phyloP scores from a whole-genome alignment of 345 rosid species.

The Eucalyptus pauciflora region DNA sequence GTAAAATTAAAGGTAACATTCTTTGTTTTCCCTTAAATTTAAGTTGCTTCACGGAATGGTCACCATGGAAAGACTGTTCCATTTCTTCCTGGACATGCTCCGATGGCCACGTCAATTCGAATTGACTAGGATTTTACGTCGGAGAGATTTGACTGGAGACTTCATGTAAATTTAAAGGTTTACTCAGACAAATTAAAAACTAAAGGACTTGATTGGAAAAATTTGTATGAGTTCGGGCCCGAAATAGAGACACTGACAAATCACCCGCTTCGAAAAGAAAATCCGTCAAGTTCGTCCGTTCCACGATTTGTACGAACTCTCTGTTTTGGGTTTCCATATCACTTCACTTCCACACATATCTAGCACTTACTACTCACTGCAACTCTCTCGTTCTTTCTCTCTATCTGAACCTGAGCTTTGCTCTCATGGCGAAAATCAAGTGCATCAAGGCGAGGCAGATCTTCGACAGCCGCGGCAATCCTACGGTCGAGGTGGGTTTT shows the following conservation, averaged over 20 bases:
- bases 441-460: slow-evolving; percentile 55
- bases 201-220: not conserved
- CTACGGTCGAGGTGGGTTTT: slow-evolving; percentile 49
- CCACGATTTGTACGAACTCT: not conserved
- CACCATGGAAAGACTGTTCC: not conserved
- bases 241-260: not conserved
- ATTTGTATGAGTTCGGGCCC: not conserved
- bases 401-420: not conserved
- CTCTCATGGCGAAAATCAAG: slow-evolving; percentile 17
- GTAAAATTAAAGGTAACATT: not conserved
- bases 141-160: not conserved
- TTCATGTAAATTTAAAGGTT: not conserved
- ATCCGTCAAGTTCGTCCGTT: not conserved
- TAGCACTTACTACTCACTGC: not conserved
- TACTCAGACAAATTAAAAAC: not conserved
- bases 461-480: slow-evolving; percentile 73
- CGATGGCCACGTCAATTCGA: not conserved
- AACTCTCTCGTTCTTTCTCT: not conserved
- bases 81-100: not conserved
- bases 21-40: not conserved
- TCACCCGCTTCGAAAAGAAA: not conserved
- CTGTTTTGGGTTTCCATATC: not conserved
- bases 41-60: not conserved
- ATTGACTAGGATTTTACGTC: not conserved
- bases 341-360: not conserved